phyloP scores from a whole-genome alignment of 2,329 filamentous ascomycete species.

The Alternaria triticina region DNA sequence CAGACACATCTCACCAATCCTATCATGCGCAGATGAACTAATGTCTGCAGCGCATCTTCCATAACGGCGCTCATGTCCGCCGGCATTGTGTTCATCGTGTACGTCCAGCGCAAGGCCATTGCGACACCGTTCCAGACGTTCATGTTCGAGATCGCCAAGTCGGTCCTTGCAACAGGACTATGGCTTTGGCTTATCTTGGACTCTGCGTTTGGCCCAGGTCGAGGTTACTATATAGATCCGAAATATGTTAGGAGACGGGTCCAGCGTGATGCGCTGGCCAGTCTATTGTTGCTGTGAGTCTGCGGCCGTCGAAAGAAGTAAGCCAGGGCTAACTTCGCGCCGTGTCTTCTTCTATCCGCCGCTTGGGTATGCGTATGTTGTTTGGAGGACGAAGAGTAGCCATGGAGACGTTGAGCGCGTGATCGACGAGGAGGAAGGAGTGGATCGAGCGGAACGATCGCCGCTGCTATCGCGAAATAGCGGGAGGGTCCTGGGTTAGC shows the following conservation, averaged over 20 bases:
- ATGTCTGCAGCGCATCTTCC: neutral
- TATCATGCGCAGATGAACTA: neutral
- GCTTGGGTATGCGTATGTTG: neutral
- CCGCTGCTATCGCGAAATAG: neutral
- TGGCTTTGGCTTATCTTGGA: slow-evolving; percentile 3
- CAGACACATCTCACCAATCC: too few relatives aligned
- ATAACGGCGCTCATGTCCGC: neutral
- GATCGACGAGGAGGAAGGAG: neutral
- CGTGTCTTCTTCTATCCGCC: slow-evolving; percentile 1
- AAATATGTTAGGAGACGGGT: neutral
- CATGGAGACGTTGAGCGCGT: neutral
- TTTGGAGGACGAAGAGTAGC: neutral
- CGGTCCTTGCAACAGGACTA: neutral
- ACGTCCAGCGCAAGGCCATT: neutral
- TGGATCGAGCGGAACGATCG: neutral
- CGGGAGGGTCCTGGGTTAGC: neutral
- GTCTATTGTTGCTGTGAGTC: neutral
- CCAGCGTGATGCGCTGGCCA: neutral
- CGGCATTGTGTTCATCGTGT: neutral
- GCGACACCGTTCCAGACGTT: neutral
- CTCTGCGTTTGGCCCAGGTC: neutral
- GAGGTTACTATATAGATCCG: neutral
- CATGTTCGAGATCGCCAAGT: neutral
- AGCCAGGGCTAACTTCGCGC: neutral
- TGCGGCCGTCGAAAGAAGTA: neutral